Base-by-base conservation (phyloP, 202 grass and related monocot species). In the Eragrostis tef region DNA sequence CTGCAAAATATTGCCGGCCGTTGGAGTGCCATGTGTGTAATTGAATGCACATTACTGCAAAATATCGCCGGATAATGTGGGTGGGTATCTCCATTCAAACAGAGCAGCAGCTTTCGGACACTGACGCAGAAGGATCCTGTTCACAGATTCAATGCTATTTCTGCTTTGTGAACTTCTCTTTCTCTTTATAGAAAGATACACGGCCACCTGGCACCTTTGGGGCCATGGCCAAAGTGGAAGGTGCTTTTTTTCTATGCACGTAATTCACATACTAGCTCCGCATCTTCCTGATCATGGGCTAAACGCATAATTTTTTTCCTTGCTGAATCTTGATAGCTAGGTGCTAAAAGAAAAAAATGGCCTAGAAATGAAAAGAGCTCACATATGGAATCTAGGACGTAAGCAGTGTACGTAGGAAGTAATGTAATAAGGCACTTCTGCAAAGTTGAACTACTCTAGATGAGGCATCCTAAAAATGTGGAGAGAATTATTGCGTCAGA, bases 181-280 rank as follows among this genome's bases (percentile, higher is more conserved):
- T 82, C 78, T 12, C 87, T 89, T 82, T 82, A 5, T 26, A 67
- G 50, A 82, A 86, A 86, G 78, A 73, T 54, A 75, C 69, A 49
- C 14, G 75, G 67, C 87, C 65, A 72, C 57, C 65, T 81, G 46
- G 27, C 64, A 57, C 57, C 64, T 85, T 77, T 85, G 66, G 22
- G 22, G 21, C 64, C 56, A 48, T 47, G 41, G 14, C 27, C 71
- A 85, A 78, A 82, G 73, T 11, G 78, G 48, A 25, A 61, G 63
- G 20, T 25, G 36, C 6, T 78, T 67, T 66, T n/a, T 13, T 56
- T 24, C 24, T 6, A 14, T 6, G 0, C 78, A 31, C 34, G 64
- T 27, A 80, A 66, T 64, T 64, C 36, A 74, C 70, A 57, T 15
- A 39, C 10, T 69, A 14, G n/a, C 67, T 14, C 12, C 25, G 52